Conservation (phyloP, 768 basidiomycete species). For the Psilocybe cyanescens region DNA sequence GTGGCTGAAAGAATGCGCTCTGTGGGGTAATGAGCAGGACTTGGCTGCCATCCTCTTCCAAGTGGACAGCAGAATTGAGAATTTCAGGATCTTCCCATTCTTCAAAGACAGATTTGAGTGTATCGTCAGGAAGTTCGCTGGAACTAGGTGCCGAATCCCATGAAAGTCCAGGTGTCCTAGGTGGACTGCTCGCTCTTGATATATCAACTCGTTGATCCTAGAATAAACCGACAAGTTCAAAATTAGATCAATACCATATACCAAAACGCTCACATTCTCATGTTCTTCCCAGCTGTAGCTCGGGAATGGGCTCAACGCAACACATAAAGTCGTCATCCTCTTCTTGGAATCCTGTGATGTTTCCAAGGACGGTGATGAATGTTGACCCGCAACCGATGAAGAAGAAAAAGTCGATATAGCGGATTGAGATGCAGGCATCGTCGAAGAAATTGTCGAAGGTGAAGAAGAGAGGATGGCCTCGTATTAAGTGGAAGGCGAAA, state of each 20-base stretch:
- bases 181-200: conserved; percentile 10
- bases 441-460: background rate
- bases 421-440: conserved; percentile 13
- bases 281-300: conserved; percentile 18
- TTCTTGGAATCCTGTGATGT: conserved; percentile 15
- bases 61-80: conserved; percentile 12
- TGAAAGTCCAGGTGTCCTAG: conserved; percentile 15
- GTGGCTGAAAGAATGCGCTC: conserved; percentile 20
- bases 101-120: conserved; percentile 24
- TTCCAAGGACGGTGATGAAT: conserved; percentile 13
- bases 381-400: conserved; percentile 21
- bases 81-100: conserved; percentile 25
- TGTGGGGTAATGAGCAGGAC: conserved; percentile 21
- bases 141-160: conserved; percentile 18
- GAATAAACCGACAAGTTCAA: background rate
- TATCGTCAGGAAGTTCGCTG: conserved; percentile 4
- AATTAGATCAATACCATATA: background rate
- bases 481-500: background rate
- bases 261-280: conserved; percentile 14
- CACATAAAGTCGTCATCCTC: conserved; percentile 15
- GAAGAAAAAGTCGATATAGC: conserved; percentile 16
- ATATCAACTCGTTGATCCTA: conserved; percentile 9
- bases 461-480: background rate
- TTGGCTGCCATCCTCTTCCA: conserved; percentile 24
- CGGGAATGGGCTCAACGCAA: conserved; percentile 20